Conservation (phyloP, 2,329 filamentous ascomycete species). For the Penicillium italicum region DNA sequence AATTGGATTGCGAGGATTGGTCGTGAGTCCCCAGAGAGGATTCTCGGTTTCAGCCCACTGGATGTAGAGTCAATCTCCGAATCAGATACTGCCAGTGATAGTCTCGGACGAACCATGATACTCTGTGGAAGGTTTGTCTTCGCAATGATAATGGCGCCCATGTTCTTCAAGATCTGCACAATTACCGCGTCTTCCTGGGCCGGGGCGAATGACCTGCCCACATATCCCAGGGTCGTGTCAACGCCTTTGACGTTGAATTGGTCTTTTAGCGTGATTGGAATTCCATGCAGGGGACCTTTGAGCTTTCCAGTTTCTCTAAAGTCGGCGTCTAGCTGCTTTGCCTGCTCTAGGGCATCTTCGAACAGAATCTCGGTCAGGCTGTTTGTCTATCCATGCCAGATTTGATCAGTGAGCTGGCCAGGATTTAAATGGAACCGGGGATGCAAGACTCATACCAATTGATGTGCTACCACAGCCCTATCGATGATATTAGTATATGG, state of each 20-base stretch:
- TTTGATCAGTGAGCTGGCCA: background rate
- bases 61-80: background rate
- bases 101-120: constrained; percentile 46
- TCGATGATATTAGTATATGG: background rate
- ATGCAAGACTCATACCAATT: constrained; percentile 17
- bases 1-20: constrained; percentile 42
- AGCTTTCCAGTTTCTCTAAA: constrained; percentile 35
- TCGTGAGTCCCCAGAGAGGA: constrained; percentile 51
- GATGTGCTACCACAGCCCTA: constrained; percentile 32
- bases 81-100: background rate
- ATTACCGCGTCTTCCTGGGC: constrained; percentile 50
- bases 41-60: constrained; percentile 56
- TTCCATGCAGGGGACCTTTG: constrained; percentile 52
- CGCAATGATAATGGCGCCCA: constrained; percentile 53
- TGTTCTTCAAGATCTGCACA: constrained; percentile 46
- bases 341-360: constrained; percentile 32
- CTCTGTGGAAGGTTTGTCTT: constrained; percentile 53
- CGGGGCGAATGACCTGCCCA: constrained; percentile 49
- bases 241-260: constrained; percentile 59
- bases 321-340: constrained; percentile 28
- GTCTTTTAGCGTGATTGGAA: constrained; percentile 58
- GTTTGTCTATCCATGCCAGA: constrained; percentile 31
- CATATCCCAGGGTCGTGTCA: constrained; percentile 59
- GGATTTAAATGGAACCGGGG: background rate
- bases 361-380: constrained; percentile 38